Percentiles rank a stretch among this genome's conserved stretches.
Conservation (phyloP, 2,329 filamentous ascomycete genomes). For the Rutstroemia sp. region DNA sequence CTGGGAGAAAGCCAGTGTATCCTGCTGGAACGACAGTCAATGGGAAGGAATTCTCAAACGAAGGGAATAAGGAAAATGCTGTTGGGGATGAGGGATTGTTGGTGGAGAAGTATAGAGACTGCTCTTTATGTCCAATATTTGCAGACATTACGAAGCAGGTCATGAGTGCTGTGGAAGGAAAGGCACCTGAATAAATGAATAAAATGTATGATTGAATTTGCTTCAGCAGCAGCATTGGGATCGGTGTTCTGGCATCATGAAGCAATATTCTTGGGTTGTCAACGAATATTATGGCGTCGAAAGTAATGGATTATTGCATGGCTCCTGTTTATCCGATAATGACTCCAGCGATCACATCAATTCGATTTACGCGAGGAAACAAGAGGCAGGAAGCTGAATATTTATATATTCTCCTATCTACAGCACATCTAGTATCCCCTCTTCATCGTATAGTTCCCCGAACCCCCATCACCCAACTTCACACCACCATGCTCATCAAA, state of each 20-base stretch:
- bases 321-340: no score
- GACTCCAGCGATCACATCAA: no score
- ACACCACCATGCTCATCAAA: conserved; percentile 21
- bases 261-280: no score
- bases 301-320: no score
- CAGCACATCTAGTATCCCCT: neutral
- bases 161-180: conserved; percentile 27
- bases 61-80: conserved; percentile 24
- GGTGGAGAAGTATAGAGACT: conserved; percentile 65
- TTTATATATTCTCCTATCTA: neutral
- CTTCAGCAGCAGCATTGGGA: no score
- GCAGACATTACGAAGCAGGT: conserved; percentile 52
- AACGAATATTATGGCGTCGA: no score
- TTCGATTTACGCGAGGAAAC: no score
- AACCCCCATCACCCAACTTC: neutral
- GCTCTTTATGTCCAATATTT: conserved; percentile 65
- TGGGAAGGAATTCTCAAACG: conserved; percentile 43
- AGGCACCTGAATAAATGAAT: no score
- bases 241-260: no score
- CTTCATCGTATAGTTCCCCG: conserved; percentile 1
- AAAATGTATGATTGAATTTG: no score
- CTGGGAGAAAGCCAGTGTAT: conserved; percentile 56
- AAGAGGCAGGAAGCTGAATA: no score
- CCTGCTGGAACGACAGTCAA: conserved; percentile 58
- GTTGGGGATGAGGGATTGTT: conserved; percentile 37